Evolutionary conservation across 2,329 filamentous ascomycete species (phyloP).

Genomic region (Arachnomyces sp.): DNA sequence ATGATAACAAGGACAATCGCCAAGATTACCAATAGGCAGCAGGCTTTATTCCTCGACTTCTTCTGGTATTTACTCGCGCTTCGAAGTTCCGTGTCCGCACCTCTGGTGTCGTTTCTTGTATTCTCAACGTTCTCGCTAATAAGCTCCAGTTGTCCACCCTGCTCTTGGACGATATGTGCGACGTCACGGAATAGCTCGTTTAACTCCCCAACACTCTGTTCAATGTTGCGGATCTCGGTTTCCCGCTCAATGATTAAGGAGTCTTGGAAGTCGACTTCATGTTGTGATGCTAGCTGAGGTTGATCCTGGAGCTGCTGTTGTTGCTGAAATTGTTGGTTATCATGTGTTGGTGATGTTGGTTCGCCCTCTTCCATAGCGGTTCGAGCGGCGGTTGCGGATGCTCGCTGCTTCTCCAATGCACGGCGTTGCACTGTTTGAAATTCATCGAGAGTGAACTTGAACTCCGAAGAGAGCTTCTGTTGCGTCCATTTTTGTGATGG

Average conservation of each 20-base stretch:
- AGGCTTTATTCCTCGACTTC: conserved; percentile 88
- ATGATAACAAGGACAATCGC: conserved; percentile 85
- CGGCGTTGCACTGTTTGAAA: conserved; percentile 88
- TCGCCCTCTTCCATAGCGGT: conserved; percentile 56
- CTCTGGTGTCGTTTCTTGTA: conserved; percentile 70
- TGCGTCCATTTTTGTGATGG: conserved; percentile 95
- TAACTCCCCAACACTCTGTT: conserved; percentile 88
- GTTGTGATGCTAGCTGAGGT: conserved; percentile 75
- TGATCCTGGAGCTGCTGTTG: conserved; percentile 71
- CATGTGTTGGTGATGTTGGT: conserved; percentile 23
- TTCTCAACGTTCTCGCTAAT: conserved; percentile 84
- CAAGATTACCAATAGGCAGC: conserved; percentile 81
- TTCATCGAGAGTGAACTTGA: conserved; percentile 77
- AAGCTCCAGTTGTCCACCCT: conserved; percentile 79
- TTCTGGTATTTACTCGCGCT: conserved; percentile 89
- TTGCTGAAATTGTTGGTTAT: conserved; percentile 52
- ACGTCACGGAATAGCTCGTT: conserved; percentile 97
- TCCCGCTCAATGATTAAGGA: conserved; percentile 92
- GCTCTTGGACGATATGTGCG: conserved; percentile 92
- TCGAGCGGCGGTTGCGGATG: conserved; percentile 74
- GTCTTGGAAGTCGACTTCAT: conserved; percentile 97
- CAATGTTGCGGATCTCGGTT: conserved; percentile 93
- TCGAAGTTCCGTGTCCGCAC: conserved; percentile 77
- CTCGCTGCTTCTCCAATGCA: conserved; percentile 86
- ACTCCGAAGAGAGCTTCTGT: conserved; percentile 88